Evolutionary conservation across 345 rosid genomes (phyloP).

Genomic region (Stellera chamaejasme): DNA sequence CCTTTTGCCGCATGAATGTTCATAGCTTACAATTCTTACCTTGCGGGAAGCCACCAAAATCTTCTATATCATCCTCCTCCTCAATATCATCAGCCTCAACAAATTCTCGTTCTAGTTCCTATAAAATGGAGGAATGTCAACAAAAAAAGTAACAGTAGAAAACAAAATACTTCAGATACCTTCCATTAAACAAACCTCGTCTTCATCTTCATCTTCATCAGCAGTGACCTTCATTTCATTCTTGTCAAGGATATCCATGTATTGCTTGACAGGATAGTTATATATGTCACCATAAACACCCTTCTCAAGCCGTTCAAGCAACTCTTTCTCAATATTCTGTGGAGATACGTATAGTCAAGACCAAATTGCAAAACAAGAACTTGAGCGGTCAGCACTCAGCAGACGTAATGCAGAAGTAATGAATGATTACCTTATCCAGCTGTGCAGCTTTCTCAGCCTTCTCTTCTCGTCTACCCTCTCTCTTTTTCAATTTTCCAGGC

Average conservation of each 20-base stretch:
- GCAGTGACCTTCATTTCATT: conserved; percentile 20
- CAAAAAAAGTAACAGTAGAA: background rate
- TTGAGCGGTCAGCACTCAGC: conserved; percentile 1
- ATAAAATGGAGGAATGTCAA: conserved; percentile 18
- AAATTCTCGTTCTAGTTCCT: conserved; percentile 67
- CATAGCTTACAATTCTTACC: too few species aligned
- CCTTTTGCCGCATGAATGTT: background rate
- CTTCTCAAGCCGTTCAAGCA: conserved; percentile 63
- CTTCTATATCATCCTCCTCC: conserved; percentile 92
- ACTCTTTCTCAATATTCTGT: conserved; percentile 82
- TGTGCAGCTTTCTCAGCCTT: conserved; percentile 81
- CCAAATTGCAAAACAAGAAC: conserved; percentile 1
- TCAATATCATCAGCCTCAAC: conserved; percentile 80
- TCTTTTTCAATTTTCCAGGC: conserved; percentile 59
- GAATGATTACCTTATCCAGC: conserved; percentile 59
- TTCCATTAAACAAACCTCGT: conserved; percentile 33
- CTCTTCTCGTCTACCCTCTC: conserved; percentile 77
- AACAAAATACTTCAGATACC: background rate
- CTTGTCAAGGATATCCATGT: conserved; percentile 42
- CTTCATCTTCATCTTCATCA: conserved; percentile 40
- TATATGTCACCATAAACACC: conserved; percentile 68
- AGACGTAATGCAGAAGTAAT: background rate
- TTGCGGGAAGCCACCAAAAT: conserved; percentile 36
- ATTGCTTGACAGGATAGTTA: conserved; percentile 45
- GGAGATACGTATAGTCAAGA: conserved; percentile 10